Conservation (phyloP, 768 basidiomycete genomes). For the Dacryopinax spathularia region DNA sequence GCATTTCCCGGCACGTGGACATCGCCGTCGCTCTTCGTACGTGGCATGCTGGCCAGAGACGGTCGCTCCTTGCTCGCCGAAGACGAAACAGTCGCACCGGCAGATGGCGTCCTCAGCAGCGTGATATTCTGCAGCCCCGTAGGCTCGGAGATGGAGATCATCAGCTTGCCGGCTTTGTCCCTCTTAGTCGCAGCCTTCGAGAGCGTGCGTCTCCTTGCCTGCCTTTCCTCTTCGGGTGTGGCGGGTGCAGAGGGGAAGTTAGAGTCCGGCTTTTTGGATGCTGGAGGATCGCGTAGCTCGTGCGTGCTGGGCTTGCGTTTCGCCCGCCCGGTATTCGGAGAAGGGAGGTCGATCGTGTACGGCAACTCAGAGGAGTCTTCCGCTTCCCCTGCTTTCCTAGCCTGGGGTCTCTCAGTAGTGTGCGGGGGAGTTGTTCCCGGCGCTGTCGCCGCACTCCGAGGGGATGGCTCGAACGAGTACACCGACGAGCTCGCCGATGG, state of each 20-base stretch:
- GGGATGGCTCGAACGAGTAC: background rate
- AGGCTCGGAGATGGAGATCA: background rate
- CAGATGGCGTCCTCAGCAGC: background rate
- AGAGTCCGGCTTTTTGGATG: background rate
- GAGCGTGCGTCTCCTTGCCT: background rate
- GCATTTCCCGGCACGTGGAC: background rate
- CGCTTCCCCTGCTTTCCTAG: too few species aligned
- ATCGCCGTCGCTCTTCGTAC: background rate
- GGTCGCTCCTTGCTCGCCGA: background rate
- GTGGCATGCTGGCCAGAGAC: background rate
- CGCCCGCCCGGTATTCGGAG: background rate
- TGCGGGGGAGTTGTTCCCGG: too few species aligned
- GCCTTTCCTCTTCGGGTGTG: background rate
- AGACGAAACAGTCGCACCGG: background rate
- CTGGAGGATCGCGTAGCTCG: background rate
- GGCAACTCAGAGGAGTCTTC: too few species aligned
- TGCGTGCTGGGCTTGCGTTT: background rate
- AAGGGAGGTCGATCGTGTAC: background rate
- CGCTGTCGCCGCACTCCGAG: background rate
- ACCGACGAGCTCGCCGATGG: background rate
- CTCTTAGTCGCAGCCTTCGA: background rate
- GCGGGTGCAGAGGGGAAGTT: too few species aligned
- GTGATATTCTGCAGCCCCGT: background rate
- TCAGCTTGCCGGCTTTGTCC: background rate
- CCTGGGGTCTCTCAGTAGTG: too few species aligned